These are phyloP conservation scores for Trichoderma harzianum DNA, from an alignment of 2,329 filamentous ascomycete genomes.

Conservation along the genomic window DNA sequence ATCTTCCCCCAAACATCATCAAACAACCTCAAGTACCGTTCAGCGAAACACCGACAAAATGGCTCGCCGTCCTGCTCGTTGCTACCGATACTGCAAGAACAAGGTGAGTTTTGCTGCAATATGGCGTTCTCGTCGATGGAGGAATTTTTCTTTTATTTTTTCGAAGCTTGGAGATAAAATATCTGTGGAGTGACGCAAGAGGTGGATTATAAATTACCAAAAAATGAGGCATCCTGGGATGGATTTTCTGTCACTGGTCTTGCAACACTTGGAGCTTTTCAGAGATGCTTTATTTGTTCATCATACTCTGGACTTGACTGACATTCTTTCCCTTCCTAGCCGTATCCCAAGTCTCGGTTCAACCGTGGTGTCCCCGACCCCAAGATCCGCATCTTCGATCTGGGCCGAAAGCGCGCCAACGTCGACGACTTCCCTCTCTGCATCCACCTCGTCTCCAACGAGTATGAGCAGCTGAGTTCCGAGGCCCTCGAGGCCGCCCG, in stretches of 20 bases:
- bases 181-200: constrained; percentile 13
- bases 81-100: constrained; percentile 99
- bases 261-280: neutral
- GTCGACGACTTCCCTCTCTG: constrained; percentile 99
- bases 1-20: constrained; percentile 36
- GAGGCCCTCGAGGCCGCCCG: constrained; percentile 99
- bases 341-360: constrained; percentile 99
- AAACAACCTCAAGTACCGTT: constrained; percentile 29
- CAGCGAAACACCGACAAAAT: constrained; percentile 72
- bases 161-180: neutral
- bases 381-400: constrained; percentile 96
- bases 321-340: constrained; percentile 46
- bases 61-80: constrained; percentile 98
- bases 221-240: constrained; percentile 4
- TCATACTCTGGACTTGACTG: constrained; percentile 18
- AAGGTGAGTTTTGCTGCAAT: constrained; percentile 64
- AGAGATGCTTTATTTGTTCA: neutral
- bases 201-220: neutral
- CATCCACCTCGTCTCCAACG: constrained; percentile 99
- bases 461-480: constrained; percentile 99
- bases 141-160: constrained; percentile 13
- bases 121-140: neutral
- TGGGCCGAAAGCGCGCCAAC: constrained; percentile 96
- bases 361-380: constrained; percentile 95
- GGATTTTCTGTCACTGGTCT: neutral